Conservation (phyloP, 1,284 basidiomycete genomes). For the Leccinum fallax region DNA sequence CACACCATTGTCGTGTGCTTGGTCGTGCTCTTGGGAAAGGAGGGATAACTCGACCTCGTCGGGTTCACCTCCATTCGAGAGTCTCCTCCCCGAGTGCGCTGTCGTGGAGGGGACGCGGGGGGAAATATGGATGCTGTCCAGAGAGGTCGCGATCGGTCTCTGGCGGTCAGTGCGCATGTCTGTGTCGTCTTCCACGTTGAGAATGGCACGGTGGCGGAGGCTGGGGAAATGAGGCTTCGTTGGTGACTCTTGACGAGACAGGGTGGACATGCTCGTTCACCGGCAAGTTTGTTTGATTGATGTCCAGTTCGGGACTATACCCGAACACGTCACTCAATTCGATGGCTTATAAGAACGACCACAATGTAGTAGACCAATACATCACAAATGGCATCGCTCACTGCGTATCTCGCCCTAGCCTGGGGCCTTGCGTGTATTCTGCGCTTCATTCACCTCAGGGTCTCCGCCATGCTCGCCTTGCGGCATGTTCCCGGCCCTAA, state of each 20-base stretch:
- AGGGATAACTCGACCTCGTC: slow-evolving; percentile 69
- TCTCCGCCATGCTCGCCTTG: slow-evolving; percentile 37
- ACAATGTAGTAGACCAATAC: background rate
- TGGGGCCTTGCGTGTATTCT: slow-evolving; percentile 22
- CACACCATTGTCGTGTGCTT: slow-evolving; percentile 39
- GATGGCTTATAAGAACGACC: slow-evolving; percentile 17
- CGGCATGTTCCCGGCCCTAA: slow-evolving; percentile 50
- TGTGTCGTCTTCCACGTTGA: slow-evolving; percentile 35
- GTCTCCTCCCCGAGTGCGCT: slow-evolving; percentile 34
- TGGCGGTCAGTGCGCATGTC: slow-evolving; percentile 39
- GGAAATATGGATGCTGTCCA: slow-evolving; percentile 65
- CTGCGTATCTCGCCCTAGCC: slow-evolving; percentile 12
- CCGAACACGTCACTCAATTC: background rate
- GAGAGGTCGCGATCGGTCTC: slow-evolving; percentile 47
- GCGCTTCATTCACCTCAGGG: slow-evolving; percentile 21
- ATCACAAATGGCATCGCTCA: slow-evolving; percentile 19
- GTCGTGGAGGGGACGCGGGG: slow-evolving; percentile 59
- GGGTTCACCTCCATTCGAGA: slow-evolving; percentile 39
- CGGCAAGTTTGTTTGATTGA: slow-evolving; percentile 8
- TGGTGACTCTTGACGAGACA: slow-evolving; percentile 31
- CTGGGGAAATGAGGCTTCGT: slow-evolving; percentile 28
- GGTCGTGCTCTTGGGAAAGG: slow-evolving; percentile 55
- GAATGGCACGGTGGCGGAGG: slow-evolving; percentile 32
- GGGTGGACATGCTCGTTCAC: slow-evolving; percentile 35
- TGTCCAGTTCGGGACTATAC: slow-evolving; percentile 6